These are phyloP conservation scores for Tylopilus sp. DNA, from an alignment of 1,284 basidiomycete genomes.

Conservation along the genomic window DNA sequence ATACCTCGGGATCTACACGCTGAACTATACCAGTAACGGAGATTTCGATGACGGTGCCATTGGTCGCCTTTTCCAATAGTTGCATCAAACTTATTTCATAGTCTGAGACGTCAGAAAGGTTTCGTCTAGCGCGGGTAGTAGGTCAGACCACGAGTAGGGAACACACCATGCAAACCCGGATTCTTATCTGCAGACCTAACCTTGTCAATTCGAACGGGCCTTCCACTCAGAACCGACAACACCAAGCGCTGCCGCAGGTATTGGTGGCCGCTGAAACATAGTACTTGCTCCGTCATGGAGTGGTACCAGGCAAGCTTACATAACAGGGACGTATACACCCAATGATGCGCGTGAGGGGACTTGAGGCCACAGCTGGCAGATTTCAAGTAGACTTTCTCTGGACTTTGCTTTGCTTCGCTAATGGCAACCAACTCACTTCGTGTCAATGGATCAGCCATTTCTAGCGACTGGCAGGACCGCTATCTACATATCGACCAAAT, in stretches of 20 bases:
- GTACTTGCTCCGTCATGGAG: conserved; percentile 30
- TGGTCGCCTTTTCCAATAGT: conserved; percentile 88
- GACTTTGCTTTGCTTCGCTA: conserved; percentile 9
- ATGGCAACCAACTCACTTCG: conserved; percentile 33
- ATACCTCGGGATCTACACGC: background rate
- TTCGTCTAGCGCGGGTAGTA: conserved; percentile 2
- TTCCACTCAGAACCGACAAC: conserved; percentile 85
- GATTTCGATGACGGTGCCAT: conserved; percentile 95
- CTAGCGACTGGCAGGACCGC: conserved; percentile 65
- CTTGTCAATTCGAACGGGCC: conserved; percentile 81
- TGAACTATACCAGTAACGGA: conserved; percentile 78
- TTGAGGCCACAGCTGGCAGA: background rate
- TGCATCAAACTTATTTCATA: conserved; percentile 92
- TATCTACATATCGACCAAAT: conserved; percentile 81
- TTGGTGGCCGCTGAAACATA: conserved; percentile 76
- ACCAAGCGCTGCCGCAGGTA: conserved; percentile 85
- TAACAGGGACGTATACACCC: conserved; percentile 15
- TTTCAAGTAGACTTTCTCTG: conserved; percentile 18
- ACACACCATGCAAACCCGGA: conserved; percentile 83
- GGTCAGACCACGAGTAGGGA: background rate
- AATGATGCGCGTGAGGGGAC: conserved; percentile 7
- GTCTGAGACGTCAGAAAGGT: conserved; percentile 45
- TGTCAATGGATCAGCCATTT: conserved; percentile 30
- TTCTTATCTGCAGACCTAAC: conserved; percentile 92
- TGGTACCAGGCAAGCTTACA: conserved; percentile 19